Percentiles rank a stretch among this genome's conserved stretches.
Conservation (phyloP, 2,329 filamentous ascomycete genomes). For the Hypomyces perniciosus region DNA sequence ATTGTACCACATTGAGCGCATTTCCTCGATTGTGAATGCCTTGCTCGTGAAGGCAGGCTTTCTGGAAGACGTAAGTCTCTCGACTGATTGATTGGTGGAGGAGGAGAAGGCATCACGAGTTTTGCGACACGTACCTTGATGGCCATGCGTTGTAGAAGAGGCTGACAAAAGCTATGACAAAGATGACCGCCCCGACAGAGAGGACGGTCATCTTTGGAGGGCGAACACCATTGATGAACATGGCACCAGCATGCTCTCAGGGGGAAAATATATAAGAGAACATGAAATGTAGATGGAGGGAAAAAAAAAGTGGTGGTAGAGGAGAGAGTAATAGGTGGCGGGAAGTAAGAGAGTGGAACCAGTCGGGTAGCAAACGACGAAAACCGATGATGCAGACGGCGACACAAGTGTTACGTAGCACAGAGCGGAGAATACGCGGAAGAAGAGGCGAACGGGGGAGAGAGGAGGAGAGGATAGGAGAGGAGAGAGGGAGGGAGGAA, state of each 20-base stretch:
- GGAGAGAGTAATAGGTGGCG: background rate
- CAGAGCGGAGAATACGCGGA: no score
- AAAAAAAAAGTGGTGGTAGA: background rate
- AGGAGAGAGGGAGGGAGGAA: background rate
- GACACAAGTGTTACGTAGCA: background rate
- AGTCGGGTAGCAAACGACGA: slow-evolving; percentile 5
- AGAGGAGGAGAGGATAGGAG: background rate
- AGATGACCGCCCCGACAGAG: slow-evolving; percentile 26
- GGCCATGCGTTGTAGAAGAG: slow-evolving; percentile 25
- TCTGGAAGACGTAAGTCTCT: background rate
- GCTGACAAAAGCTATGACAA: slow-evolving; percentile 26
- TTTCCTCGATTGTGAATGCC: slow-evolving; percentile 11
- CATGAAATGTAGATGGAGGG: background rate
- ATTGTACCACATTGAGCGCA: slow-evolving; percentile 29
- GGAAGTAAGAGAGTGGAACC: slow-evolving; percentile 6
- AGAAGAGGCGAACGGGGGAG: background rate
- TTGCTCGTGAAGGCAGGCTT: no score
- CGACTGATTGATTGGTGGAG: slow-evolving; percentile 1
- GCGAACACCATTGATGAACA: slow-evolving; percentile 26
- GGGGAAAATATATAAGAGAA: background rate
- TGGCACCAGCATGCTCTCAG: slow-evolving; percentile 20
- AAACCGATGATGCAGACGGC: background rate
- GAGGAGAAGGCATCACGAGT: background rate
- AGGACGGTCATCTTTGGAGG: slow-evolving; percentile 26
- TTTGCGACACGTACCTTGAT: slow-evolving; percentile 15